These are phyloP conservation scores for Aspergillus sp. DNA, from an alignment of 2,329 filamentous ascomycete species.

Conservation along the genomic window DNA sequence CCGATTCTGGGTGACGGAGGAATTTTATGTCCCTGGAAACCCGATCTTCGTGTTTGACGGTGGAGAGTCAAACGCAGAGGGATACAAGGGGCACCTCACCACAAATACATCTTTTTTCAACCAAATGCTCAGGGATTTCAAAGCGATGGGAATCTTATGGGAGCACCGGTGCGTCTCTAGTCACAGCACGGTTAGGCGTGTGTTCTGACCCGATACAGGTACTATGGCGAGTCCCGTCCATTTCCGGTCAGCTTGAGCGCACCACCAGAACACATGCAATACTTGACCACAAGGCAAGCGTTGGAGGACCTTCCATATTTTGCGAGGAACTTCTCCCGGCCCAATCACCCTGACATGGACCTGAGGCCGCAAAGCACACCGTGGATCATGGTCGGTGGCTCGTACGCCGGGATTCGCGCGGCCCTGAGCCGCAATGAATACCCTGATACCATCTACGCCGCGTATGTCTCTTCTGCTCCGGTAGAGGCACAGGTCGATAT, in stretches of 20 bases:
- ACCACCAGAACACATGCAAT: slow-evolving; percentile 39
- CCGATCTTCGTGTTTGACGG: slow-evolving; percentile 51
- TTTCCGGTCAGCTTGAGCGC: slow-evolving; percentile 37
- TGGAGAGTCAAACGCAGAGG: slow-evolving; percentile 45
- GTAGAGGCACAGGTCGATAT: slow-evolving; percentile 51
- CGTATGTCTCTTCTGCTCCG: slow-evolving; percentile 43
- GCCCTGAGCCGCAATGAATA: slow-evolving; percentile 46
- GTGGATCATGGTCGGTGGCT: slow-evolving; percentile 49
- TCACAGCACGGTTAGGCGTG: neutral
- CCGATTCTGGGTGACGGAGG: slow-evolving; percentile 54
- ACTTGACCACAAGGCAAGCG: slow-evolving; percentile 44
- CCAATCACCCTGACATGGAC: slow-evolving; percentile 30
- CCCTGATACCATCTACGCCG: slow-evolving; percentile 41
- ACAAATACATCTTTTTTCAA: slow-evolving; percentile 26
- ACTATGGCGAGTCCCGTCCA: slow-evolving; percentile 43
- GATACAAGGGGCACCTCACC: slow-evolving; percentile 6
- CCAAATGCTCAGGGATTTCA: slow-evolving; percentile 33
- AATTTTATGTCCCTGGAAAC: slow-evolving; percentile 55
- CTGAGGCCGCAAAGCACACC: slow-evolving; percentile 41
- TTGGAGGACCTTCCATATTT: slow-evolving; percentile 47
- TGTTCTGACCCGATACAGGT: slow-evolving; percentile 27
- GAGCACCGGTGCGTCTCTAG: slow-evolving; percentile 39
- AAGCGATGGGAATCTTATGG: slow-evolving; percentile 41
- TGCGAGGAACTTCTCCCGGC: slow-evolving; percentile 39
- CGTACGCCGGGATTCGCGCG: slow-evolving; percentile 45